Evolutionary conservation across 305 asterid species (phyloP).

Genomic region (Euphrasia arctica): DNA sequence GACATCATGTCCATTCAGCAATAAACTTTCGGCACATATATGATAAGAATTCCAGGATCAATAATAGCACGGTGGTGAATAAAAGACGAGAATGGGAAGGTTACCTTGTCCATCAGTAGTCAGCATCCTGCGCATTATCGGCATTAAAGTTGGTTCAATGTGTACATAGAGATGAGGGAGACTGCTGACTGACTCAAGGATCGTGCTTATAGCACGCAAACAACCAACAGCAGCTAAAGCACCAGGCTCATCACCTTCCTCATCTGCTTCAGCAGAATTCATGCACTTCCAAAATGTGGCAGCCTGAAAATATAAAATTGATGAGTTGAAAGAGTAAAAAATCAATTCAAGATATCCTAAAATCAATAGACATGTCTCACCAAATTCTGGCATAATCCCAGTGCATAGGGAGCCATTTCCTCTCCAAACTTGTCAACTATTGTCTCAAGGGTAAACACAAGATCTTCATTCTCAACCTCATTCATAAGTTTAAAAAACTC

Average conservation of each 20-base stretch:
- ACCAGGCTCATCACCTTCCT: conserved; percentile 98
- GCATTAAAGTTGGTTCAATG: conserved; percentile 88
- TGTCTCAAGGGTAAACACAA: conserved; percentile 96
- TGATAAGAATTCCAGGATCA: neutral
- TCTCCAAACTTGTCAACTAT: conserved; percentile 99
- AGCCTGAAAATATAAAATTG: conserved; percentile 52
- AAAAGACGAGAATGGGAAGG: conserved; percentile 4
- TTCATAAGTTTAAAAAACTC: conserved; percentile 97
- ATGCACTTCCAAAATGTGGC: conserved; percentile 99
- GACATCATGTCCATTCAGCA: conserved; percentile 6
- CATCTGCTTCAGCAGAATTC: conserved; percentile 87
- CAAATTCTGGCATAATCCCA: conserved; percentile 97
- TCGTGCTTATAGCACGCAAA: conserved; percentile 97
- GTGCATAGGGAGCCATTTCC: conserved; percentile 99
- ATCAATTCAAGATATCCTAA: conserved; percentile 15
- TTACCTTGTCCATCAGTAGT: conserved; percentile 98
- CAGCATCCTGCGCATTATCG: conserved; percentile 95
- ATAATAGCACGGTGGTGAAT: conserved; percentile 3
- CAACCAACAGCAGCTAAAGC: conserved; percentile 99
- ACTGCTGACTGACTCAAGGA: conserved; percentile 91
- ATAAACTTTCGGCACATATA: neutral
- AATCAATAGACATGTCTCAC: no score
- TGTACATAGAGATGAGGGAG: conserved; percentile 86
- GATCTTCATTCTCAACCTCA: conserved; percentile 99
- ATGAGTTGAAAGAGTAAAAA: conserved; percentile 2